Evolutionary conservation across 495 filamentous ascomycete species (phyloP).

Genomic region (Lasiosphaeris hirsuta): DNA sequence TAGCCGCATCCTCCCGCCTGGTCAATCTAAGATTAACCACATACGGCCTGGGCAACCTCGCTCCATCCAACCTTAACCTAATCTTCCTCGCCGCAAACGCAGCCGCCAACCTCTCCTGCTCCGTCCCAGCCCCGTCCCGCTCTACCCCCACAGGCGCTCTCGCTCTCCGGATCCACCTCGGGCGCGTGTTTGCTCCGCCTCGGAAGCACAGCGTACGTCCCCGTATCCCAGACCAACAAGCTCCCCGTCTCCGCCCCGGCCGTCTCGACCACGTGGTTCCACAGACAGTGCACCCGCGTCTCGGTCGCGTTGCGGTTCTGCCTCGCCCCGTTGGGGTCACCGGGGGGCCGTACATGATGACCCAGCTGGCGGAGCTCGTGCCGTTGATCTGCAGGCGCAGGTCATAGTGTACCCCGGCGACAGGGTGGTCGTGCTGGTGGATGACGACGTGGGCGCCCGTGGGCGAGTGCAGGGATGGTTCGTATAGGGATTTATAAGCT

Average conservation of each 20-base stretch:
- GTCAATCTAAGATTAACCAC: constrained; percentile 57
- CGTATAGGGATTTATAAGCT: constrained; percentile 53
- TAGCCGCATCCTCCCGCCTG: constrained; percentile 13
- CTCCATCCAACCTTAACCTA: constrained; percentile 57
- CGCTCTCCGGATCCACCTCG: constrained; percentile 21
- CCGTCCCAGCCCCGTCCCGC: constrained; percentile 23
- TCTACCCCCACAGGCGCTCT: constrained; percentile 44
- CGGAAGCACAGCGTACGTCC: constrained; percentile 59
- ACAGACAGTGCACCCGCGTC: constrained; percentile 63
- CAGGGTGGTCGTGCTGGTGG: constrained; percentile 68
- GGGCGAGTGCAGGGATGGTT: constrained; percentile 39
- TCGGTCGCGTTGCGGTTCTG: constrained; percentile 62
- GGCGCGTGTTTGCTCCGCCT: constrained; percentile 25
- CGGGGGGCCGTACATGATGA: constrained; percentile 64
- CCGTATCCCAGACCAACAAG: constrained; percentile 69
- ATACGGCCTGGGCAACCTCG: constrained; percentile 55
- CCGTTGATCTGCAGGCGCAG: constrained; percentile 63
- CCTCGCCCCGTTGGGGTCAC: constrained; percentile 56
- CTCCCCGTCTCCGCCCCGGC: constrained; percentile 57
- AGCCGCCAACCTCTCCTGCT: constrained; percentile 51
- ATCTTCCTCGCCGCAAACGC: constrained; percentile 61
- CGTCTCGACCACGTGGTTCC: constrained; percentile 68
- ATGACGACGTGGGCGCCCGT: constrained; percentile 60
- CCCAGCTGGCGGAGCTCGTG: constrained; percentile 60
- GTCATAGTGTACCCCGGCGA: constrained; percentile 63